Percentiles rank a stretch among this genome's conserved stretches.
These are phyloP conservation scores for Penicillium sp. DNA, from an alignment of 2,329 filamentous ascomycete species.

Conservation along the genomic window DNA sequence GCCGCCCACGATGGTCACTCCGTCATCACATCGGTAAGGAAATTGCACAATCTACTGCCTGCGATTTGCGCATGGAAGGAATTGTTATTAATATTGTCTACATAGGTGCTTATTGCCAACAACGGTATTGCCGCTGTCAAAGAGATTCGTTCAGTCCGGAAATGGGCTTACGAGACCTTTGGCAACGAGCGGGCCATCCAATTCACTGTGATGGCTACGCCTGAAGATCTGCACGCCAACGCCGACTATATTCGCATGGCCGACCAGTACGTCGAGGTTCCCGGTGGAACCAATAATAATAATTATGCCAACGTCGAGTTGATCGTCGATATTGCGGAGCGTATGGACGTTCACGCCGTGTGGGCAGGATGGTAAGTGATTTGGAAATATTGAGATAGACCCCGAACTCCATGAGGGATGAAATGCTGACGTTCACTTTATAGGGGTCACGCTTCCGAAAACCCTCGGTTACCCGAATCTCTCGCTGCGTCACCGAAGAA, in stretches of 20 bases:
- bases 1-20: conserved; percentile 87
- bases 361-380: conserved; percentile 90
- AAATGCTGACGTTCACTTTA: conserved; percentile 1
- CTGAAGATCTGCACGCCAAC: conserved; percentile 94
- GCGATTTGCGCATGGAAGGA: background rate
- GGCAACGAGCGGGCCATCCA: conserved; percentile 97
- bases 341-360: conserved; percentile 96
- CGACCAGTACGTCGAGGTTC: conserved; percentile 98
- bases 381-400: background rate
- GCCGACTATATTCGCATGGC: conserved; percentile 99
- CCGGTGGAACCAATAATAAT: conserved; percentile 99
- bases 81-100: conserved; percentile 4
- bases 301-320: conserved; percentile 99
- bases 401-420: background rate
- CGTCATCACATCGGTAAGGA: conserved; percentile 86
- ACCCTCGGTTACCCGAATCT: conserved; percentile 94
- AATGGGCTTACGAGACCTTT: conserved; percentile 99
- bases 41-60: background rate
- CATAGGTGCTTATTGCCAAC: conserved; percentile 93
- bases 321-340: conserved; percentile 97
- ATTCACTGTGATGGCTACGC: conserved; percentile 99
- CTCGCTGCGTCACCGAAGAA: conserved; percentile 95
- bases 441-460: conserved; percentile 97
- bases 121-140: conserved; percentile 99
- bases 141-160: conserved; percentile 97